Evolutionary conservation across 2,329 filamentous ascomycete species (phyloP).

Genomic region (Aureobasidium sp.): DNA sequence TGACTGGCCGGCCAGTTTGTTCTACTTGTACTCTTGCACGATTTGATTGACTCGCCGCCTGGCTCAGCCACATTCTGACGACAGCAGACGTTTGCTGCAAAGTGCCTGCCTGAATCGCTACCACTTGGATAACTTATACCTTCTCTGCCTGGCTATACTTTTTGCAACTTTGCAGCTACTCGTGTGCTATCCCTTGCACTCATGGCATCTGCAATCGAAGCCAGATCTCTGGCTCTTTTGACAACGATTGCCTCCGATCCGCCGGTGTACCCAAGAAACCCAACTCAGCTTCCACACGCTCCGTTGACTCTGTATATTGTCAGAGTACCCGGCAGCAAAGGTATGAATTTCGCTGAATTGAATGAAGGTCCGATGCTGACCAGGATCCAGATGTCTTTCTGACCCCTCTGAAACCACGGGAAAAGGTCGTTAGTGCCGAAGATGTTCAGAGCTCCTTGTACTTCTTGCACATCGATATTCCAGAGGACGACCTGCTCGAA

Average conservation of each 20-base stretch:
- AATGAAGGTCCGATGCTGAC: constrained; percentile 18
- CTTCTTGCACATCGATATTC: constrained; percentile 69
- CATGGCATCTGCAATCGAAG: constrained; percentile 53
- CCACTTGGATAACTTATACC: background rate
- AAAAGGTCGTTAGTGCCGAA: constrained; percentile 80
- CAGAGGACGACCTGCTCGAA: constrained; percentile 10
- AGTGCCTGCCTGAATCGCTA: constrained; percentile 1
- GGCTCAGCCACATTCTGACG: constrained; percentile 19
- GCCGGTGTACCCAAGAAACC: constrained; percentile 75
- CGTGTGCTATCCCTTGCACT: background rate
- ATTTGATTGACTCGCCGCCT: background rate
- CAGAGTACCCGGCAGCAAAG: constrained; percentile 82
- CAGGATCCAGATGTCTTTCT: constrained; percentile 70
- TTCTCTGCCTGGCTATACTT: background rate
- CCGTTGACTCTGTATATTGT: constrained; percentile 85
- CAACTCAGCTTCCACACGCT: constrained; percentile 60
- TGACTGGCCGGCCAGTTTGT: background rate
- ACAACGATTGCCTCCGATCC: constrained; percentile 79
- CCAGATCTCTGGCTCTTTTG: constrained; percentile 72
- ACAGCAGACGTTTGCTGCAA: constrained; percentile 7
- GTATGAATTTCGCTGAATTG: constrained; percentile 38
- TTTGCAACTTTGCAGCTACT: background rate
- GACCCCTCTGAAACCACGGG: constrained; percentile 79
- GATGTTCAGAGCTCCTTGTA: constrained; percentile 86
- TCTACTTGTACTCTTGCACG: background rate